These are phyloP conservation scores for Wickerhamomyces bisporus DNA, from an alignment of 805 yeast genomes.

Conservation along the genomic window DNA sequence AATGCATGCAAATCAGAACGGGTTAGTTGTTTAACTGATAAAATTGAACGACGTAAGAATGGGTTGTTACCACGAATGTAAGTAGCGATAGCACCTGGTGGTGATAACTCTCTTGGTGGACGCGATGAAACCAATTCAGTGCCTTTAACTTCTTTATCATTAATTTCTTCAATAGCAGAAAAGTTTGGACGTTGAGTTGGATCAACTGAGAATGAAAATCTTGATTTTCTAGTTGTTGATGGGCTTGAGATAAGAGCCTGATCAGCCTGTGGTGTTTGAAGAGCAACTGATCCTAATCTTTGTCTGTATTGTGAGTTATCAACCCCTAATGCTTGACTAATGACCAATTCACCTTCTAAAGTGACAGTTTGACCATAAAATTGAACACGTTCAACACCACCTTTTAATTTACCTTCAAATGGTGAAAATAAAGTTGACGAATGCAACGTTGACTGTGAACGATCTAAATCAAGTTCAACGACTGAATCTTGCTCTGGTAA, in stretches of 20 bases:
- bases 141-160: constrained; percentile 48
- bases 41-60: constrained; percentile 80
- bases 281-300: constrained; percentile 23
- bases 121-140: constrained; percentile 68
- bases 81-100: constrained; percentile 74
- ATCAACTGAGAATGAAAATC: constrained; percentile 49
- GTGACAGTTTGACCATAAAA: constrained; percentile 75
- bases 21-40: constrained; percentile 82
- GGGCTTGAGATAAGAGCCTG: constrained; percentile 34
- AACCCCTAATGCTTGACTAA: constrained; percentile 54
- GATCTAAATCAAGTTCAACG: constrained; percentile 81
- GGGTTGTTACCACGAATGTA: constrained; percentile 82
- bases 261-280: constrained; percentile 16
- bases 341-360: constrained; percentile 73
- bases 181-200: constrained; percentile 31
- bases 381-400: constrained; percentile 86
- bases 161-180: constrained; percentile 27
- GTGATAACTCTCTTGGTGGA: constrained; percentile 67
- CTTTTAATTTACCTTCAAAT: constrained; percentile 54
- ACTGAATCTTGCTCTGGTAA: constrained; percentile 74
- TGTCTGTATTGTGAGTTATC: constrained; percentile 26
- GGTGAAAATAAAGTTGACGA: constrained; percentile 47
- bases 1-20: constrained; percentile 88
- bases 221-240: constrained; percentile 28
- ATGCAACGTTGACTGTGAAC: constrained; percentile 42